These are phyloP conservation scores for Chaetomiaceae sp. DNA, from an alignment of 2,329 filamentous ascomycete genomes.

Conservation along the genomic window DNA sequence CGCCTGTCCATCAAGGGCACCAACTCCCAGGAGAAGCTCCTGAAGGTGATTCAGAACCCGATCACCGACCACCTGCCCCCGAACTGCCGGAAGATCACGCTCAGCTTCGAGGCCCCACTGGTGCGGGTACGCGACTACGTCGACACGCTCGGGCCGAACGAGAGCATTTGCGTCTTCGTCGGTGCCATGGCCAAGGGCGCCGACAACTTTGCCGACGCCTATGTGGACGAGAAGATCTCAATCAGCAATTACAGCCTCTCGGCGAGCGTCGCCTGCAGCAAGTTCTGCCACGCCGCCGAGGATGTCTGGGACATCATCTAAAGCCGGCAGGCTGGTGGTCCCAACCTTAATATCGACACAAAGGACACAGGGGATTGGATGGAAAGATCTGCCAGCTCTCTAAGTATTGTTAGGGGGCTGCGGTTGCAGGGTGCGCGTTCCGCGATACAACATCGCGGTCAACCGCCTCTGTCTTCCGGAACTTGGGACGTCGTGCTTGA, in stretches of 20 bases:
- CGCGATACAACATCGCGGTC: slow-evolving; percentile 70
- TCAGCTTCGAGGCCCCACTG: slow-evolving; percentile 87
- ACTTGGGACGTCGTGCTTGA: slow-evolving; percentile 61
- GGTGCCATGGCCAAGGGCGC: slow-evolving; percentile 97
- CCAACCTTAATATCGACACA: slow-evolving; percentile 8
- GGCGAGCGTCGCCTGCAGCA: slow-evolving; percentile 97
- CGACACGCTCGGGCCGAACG: slow-evolving; percentile 66
- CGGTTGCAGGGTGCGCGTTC: slow-evolving; percentile 35
- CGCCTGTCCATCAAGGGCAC: slow-evolving; percentile 93
- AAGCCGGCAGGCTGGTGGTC: slow-evolving; percentile 20
- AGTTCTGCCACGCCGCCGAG: slow-evolving; percentile 97
- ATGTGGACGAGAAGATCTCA: slow-evolving; percentile 94
- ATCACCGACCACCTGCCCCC: slow-evolving; percentile 95
- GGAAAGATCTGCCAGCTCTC: slow-evolving; percentile 25
- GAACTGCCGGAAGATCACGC: slow-evolving; percentile 94
- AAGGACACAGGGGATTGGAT: slow-evolving; percentile 22
- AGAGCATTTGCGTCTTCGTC: slow-evolving; percentile 96
- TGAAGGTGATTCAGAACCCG: slow-evolving; percentile 96
- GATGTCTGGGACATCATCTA: slow-evolving; percentile 93
- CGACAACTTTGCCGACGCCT: slow-evolving; percentile 89
- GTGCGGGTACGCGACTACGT: slow-evolving; percentile 88
- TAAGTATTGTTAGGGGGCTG: slow-evolving; percentile 17
- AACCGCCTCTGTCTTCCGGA: slow-evolving; percentile 39
- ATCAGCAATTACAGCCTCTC: slow-evolving; percentile 98
- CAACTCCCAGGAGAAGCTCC: slow-evolving; percentile 92